These are phyloP conservation scores for Fremontodendron californicum DNA, from an alignment of 345 rosid species.

Conservation along the genomic window DNA sequence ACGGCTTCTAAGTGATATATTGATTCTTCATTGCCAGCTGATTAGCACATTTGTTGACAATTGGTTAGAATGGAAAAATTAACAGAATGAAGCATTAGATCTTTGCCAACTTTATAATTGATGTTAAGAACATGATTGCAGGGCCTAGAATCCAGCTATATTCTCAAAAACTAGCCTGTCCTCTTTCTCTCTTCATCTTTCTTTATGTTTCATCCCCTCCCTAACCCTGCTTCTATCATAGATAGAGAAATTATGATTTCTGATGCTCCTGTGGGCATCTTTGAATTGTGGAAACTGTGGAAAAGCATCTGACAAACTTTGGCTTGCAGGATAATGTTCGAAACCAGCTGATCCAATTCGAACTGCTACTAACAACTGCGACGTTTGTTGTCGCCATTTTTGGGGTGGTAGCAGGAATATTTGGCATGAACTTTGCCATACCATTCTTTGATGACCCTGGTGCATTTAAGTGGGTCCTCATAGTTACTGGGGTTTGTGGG, in stretches of 20 bases:
- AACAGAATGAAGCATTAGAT: background rate
- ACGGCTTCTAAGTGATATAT: background rate
- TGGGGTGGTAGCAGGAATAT: constrained; percentile 94
- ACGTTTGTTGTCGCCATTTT: constrained; percentile 94
- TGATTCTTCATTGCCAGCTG: background rate
- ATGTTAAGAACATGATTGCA: background rate
- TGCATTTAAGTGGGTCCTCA: constrained; percentile 90
- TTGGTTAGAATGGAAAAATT: background rate
- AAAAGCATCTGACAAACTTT: background rate
- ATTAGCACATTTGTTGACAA: background rate
- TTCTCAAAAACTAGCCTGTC: background rate
- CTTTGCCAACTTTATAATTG: background rate
- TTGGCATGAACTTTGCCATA: constrained; percentile 84
- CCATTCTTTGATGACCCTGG: constrained; percentile 58
- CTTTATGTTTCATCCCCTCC: background rate
- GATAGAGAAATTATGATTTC: background rate
- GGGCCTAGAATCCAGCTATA: background rate
- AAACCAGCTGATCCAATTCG: constrained; percentile 95
- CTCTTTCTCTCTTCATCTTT: background rate
- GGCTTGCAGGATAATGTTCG: constrained; percentile 81
- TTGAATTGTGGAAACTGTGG: background rate
- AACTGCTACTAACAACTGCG: constrained; percentile 88
- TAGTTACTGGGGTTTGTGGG: constrained; percentile 62
- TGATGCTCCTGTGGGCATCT: background rate
- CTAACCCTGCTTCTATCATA: background rate